phyloP scores from a whole-genome alignment of 108 stramenopile genomes.

The Asterionellopsis glacialis region DNA sequence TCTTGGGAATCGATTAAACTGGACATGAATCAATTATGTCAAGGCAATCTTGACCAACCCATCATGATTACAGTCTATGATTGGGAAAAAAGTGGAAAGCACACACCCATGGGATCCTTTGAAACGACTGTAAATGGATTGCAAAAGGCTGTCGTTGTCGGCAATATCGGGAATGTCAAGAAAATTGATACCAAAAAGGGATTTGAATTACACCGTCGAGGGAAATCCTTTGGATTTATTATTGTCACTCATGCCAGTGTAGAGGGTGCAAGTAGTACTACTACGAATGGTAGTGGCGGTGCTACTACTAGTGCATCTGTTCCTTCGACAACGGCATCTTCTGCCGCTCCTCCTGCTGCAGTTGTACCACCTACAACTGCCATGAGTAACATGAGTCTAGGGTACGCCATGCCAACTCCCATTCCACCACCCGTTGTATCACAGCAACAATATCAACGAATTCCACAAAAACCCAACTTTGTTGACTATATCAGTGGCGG shows the following conservation, averaged over 20 bases:
- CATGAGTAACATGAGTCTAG: neutral
- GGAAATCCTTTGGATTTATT: constrained; percentile 10
- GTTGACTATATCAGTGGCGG: constrained; percentile 67
- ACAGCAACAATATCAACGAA: no score
- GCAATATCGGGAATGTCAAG: neutral
- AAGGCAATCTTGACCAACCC: constrained; percentile 41
- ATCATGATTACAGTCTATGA: constrained; percentile 61
- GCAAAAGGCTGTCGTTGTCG: constrained; percentile 1
- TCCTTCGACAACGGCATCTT: neutral
- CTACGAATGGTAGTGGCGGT: neutral
- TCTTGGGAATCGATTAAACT: constrained; percentile 46
- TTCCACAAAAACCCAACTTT: constrained; percentile 42
- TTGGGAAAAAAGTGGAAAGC: constrained; percentile 63
- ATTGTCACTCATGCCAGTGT: constrained; percentile 13
- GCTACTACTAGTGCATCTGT: neutral
- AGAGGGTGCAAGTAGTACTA: neutral
- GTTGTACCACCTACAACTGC: neutral
- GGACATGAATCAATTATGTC: constrained; percentile 49
- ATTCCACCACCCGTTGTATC: neutral
- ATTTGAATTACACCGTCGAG: neutral
- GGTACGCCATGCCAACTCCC: neutral
- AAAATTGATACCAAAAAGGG: constrained; percentile 15
- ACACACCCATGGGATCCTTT: constrained; percentile 58
- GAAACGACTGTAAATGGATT: constrained; percentile 58
- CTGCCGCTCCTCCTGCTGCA: neutral